Percentiles rank a stretch among this genome's conserved stretches.
Conservation (phyloP, 2,329 filamentous ascomycete species). For the Verticillium dahliae region DNA sequence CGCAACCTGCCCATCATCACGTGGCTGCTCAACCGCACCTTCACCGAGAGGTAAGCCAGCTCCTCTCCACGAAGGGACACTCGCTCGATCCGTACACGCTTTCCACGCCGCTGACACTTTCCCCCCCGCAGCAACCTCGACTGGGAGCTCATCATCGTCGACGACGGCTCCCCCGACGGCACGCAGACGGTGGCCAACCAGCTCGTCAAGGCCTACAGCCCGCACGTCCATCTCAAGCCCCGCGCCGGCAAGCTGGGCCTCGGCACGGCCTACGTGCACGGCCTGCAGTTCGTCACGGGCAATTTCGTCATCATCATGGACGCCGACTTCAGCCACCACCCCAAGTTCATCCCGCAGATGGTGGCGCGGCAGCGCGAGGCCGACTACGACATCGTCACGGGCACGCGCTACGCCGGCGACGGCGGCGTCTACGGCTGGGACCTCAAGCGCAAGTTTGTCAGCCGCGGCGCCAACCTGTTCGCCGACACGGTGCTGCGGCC, state of each 20-base stretch:
- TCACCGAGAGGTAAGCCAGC: conserved; percentile 69
- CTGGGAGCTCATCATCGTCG: conserved; percentile 96
- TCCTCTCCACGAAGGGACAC: neutral
- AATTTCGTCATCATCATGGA: conserved; percentile 99
- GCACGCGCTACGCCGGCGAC: conserved; percentile 84
- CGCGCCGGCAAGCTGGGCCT: conserved; percentile 95
- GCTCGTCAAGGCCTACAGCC: conserved; percentile 76
- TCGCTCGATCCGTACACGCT: neutral
- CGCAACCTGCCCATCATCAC: conserved; percentile 92
- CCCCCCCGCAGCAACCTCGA: conserved; percentile 65
- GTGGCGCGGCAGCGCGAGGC: conserved; percentile 69
- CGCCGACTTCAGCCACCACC: conserved; percentile 98
- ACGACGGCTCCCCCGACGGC: conserved; percentile 95
- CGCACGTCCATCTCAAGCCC: conserved; percentile 76
- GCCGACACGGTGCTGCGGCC: conserved; percentile 90
- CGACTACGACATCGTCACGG: conserved; percentile 94
- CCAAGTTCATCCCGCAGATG: conserved; percentile 97
- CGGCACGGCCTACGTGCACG: conserved; percentile 93
- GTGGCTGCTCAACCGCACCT: conserved; percentile 89
- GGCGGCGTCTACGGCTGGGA: conserved; percentile 97
- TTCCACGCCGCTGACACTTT: neutral
- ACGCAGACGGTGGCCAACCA: conserved; percentile 87
- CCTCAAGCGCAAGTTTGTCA: conserved; percentile 79
- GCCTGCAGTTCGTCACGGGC: conserved; percentile 80
- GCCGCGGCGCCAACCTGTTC: conserved; percentile 86